Evolutionary conservation across 345 rosid genomes (phyloP).

Genomic region (Diplotaxis tenuifolia): DNA sequence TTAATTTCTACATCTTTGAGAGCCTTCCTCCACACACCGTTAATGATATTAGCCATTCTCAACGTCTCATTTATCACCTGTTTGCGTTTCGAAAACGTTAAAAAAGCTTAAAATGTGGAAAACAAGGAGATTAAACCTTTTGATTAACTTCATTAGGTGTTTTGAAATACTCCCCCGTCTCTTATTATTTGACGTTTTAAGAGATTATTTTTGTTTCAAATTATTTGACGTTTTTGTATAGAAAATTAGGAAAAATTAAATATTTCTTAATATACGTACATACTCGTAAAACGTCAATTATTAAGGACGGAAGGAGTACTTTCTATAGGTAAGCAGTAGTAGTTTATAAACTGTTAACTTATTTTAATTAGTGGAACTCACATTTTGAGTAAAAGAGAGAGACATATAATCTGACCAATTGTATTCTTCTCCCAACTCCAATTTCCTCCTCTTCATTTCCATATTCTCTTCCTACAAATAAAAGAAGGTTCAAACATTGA

Average conservation of each 20-base stretch:
- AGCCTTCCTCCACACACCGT: conserved; percentile 95
- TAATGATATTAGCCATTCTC: conserved; percentile 83
- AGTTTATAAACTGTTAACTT: not conserved
- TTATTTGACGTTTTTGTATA: no score
- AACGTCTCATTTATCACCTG: conserved; percentile 94
- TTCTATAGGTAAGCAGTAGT: not conserved
- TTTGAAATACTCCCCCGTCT: no score
- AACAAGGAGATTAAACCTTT: not conserved
- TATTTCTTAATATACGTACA: no score
- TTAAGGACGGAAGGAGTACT: no score
- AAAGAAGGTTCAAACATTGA: no score
- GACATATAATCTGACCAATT: conserved; percentile 87
- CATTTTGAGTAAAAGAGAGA: conserved; percentile 88
- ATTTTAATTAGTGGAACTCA: conserved; percentile 33
- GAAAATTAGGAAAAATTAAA: no score
- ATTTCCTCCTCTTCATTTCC: conserved; percentile 69
- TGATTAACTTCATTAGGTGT: not conserved
- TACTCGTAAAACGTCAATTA: no score
- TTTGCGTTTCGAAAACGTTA: not conserved
- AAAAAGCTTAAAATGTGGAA: no score
- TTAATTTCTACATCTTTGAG: conserved; percentile 76
- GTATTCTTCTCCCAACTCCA: conserved; percentile 45
- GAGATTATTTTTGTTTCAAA: no score
- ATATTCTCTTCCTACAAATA: conserved; percentile 72
- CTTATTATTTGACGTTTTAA: no score